These are phyloP conservation scores for Pythium oligandrum DNA, from an alignment of 352 stramenopile species.

Conservation along the genomic window DNA sequence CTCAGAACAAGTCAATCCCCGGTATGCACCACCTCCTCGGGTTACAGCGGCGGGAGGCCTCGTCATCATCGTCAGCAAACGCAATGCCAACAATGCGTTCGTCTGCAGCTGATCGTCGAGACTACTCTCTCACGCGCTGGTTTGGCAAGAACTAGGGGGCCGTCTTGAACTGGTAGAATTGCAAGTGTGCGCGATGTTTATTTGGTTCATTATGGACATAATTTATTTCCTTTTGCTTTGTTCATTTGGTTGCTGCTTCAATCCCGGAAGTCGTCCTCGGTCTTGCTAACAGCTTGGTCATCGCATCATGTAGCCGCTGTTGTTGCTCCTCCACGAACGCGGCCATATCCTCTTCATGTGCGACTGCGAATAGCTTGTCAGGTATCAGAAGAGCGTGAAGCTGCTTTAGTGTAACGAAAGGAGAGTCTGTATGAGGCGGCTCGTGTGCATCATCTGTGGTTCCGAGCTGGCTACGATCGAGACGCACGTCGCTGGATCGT, in stretches of 20 bases:
- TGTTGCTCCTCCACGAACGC: conserved; percentile 2
- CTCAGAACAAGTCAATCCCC: conserved; percentile 29
- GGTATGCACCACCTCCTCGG: conserved; percentile 51
- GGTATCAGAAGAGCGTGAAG: conserved; percentile 10
- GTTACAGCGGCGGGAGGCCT: conserved; percentile 12
- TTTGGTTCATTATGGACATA: neutral
- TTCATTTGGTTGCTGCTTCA: conserved; percentile 1
- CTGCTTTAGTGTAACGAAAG: conserved; percentile 1
- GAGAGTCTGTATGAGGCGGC: neutral
- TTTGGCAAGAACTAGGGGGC: conserved; percentile 31
- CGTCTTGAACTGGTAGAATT: too few relatives aligned
- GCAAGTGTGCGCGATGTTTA: too few relatives aligned
- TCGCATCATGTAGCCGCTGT: neutral
- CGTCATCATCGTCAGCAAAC: conserved; percentile 18
- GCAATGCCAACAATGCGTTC: neutral
- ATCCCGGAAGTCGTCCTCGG: neutral
- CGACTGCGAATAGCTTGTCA: conserved; percentile 7
- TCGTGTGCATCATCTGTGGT: too few relatives aligned
- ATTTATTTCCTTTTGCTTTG: conserved; percentile 15
- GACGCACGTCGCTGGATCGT: too few relatives aligned
- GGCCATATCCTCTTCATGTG: conserved; percentile 8
- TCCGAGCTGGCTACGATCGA: too few relatives aligned
- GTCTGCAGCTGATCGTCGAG: conserved; percentile 27
- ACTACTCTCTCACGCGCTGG: conserved; percentile 67
- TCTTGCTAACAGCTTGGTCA: too few relatives aligned